Conservation (phyloP, 2,329 filamentous ascomycete genomes). For the Fusarium palustre region DNA sequence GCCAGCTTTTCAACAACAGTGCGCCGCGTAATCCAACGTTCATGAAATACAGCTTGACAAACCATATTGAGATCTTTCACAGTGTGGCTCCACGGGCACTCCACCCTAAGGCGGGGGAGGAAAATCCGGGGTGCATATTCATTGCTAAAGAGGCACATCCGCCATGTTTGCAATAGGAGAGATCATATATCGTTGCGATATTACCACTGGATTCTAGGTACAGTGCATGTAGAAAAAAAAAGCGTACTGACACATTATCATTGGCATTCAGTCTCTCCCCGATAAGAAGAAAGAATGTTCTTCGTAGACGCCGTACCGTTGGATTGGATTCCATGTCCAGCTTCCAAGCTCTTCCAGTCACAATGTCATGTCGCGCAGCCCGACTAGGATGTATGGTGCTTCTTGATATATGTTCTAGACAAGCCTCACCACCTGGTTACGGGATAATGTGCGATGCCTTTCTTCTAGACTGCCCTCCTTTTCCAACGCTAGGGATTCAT, state of each 20-base stretch:
- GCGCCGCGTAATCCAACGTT: background rate
- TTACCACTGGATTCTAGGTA: background rate
- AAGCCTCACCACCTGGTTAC: constrained; percentile 2
- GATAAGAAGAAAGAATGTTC: background rate
- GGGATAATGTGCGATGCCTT: background rate
- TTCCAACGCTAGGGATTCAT: background rate
- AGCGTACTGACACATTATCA: background rate
- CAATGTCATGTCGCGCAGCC: background rate
- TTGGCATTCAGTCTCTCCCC: background rate
- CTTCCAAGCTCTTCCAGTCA: constrained; percentile 17
- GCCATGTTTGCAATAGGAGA: background rate
- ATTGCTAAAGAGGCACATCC: constrained; percentile 2
- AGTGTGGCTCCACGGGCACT: constrained; percentile 32
- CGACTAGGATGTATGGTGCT: constrained; percentile 1
- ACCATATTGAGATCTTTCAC: background rate
- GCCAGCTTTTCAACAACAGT: background rate
- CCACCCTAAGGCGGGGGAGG: constrained; percentile 38
- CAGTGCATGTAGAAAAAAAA: background rate
- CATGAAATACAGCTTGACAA: background rate
- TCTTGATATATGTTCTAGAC: constrained; percentile 22
- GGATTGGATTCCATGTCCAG: background rate
- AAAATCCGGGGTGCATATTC: constrained; percentile 45
- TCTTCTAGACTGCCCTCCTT: constrained; percentile 30
- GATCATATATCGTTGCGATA: constrained; percentile 14
- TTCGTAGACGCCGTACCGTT: constrained; percentile 1